Evolutionary conservation across 306 rosid species (phyloP).

Genomic region (Trifolium pratense): DNA sequence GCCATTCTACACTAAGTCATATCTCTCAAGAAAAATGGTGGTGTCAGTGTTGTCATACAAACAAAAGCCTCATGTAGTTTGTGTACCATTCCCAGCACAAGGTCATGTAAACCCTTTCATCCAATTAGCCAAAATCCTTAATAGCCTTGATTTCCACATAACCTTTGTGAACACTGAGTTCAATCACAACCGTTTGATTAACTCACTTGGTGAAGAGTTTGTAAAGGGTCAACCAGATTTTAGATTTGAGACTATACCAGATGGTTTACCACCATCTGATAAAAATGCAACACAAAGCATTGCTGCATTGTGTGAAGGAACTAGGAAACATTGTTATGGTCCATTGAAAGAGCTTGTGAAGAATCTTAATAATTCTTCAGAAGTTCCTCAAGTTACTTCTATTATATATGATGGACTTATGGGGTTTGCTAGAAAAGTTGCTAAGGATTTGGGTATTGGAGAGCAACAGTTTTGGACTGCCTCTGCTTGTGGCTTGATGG

Average conservation of each 20-base stretch:
- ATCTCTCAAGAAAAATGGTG: neutral
- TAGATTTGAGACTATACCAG: conserved; percentile 19
- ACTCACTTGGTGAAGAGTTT: neutral
- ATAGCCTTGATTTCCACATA: conserved; percentile 19
- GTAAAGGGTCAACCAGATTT: neutral
- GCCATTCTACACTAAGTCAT: neutral
- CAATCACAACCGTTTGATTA: conserved; percentile 26
- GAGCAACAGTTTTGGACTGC: conserved; percentile 39
- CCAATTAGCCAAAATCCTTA: conserved; percentile 31
- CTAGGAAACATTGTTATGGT: conserved; percentile 16
- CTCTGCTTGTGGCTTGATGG: conserved; percentile 36
- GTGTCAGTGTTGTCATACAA: neutral
- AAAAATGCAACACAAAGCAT: conserved; percentile 19
- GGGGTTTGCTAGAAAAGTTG: conserved; percentile 32
- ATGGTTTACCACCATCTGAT: conserved; percentile 16
- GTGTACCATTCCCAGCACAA: conserved; percentile 38
- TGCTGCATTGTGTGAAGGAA: neutral
- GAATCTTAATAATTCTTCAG: neutral
- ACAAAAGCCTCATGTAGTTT: conserved; percentile 24
- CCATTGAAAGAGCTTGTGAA: conserved; percentile 25
- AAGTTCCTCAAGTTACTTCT: conserved; percentile 26
- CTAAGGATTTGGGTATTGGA: neutral
- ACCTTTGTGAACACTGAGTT: conserved; percentile 32
- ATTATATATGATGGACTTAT: conserved; percentile 25
- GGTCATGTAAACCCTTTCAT: conserved; percentile 36